These are phyloP conservation scores for Annona squamosa DNA, from an alignment of 164 flowering plant genomes.

Conservation along the genomic window DNA sequence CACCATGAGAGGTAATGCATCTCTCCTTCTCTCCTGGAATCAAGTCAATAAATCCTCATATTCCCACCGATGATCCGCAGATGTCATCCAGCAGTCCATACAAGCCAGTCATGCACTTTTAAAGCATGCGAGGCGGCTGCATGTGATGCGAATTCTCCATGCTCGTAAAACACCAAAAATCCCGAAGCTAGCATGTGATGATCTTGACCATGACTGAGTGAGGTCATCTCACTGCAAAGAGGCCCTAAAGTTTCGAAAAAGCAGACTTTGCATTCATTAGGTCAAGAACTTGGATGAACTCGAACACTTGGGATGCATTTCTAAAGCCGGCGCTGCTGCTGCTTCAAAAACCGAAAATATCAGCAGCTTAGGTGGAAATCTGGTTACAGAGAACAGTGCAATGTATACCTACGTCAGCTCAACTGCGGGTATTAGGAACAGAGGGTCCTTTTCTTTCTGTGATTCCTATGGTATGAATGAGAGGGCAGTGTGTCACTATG, in stretches of 20 bases:
- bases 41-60: not conserved
- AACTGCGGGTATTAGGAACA: constrained; percentile 29
- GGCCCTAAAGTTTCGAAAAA: too few relatives aligned
- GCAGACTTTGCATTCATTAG: too few relatives aligned
- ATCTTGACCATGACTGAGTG: too few relatives aligned
- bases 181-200: not conserved
- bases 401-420: constrained; percentile 25
- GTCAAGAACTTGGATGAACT: too few relatives aligned
- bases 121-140: not conserved
- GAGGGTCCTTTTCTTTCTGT: constrained; percentile 31
- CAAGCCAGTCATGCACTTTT: not conserved
- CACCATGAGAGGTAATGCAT: not conserved
- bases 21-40: not conserved
- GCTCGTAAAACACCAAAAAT: not conserved
- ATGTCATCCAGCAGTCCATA: not conserved
- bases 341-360: too few relatives aligned
- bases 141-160: not conserved
- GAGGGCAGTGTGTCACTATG: constrained; percentile 8
- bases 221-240: too few relatives aligned
- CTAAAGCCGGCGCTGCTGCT: too few relatives aligned
- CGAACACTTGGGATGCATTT: too few relatives aligned
- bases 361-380: too few relatives aligned
- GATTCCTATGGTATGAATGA: constrained; percentile 28
- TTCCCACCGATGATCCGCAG: not conserved
- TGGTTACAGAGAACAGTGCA: not conserved